Evolutionary conservation across 257 asterid genomes (phyloP).

Genomic region (Solanum megistacrolobum): DNA sequence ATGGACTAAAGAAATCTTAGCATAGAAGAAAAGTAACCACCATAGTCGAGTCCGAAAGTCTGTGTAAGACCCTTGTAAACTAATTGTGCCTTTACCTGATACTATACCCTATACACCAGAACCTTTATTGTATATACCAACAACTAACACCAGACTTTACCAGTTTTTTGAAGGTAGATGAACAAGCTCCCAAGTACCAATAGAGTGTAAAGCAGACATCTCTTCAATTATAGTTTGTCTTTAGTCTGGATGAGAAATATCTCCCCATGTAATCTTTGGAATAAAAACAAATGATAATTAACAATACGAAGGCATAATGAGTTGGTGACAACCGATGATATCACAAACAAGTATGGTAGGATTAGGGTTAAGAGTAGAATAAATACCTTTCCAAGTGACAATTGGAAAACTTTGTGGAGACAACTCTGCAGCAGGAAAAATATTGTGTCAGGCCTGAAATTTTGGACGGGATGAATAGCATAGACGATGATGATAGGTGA

Average conservation of each 20-base stretch:
- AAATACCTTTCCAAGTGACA: background rate
- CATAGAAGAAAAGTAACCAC: background rate
- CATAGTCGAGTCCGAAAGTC: background rate
- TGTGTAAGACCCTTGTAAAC: background rate
- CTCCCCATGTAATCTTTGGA: background rate
- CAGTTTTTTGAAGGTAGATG: background rate
- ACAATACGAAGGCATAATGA: background rate
- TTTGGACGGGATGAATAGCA: background rate
- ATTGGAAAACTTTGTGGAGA: background rate
- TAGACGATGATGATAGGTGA: background rate
- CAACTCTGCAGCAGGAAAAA: background rate
- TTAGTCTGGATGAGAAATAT: background rate
- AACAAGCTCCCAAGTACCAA: background rate
- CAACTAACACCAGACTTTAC: background rate
- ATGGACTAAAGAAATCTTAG: background rate
- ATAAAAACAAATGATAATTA: background rate
- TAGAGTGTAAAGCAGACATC: background rate
- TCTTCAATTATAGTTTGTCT: background rate
- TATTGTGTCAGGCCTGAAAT: background rate
- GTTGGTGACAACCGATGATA: background rate
- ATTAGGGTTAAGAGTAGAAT: background rate
- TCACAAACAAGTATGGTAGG: background rate
- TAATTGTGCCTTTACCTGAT: background rate
- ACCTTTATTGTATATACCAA: background rate
- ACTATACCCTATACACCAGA: background rate